Base-by-base conservation (phyloP, 352 stramenopile genomes). In the Pythium aquatile region DNA sequence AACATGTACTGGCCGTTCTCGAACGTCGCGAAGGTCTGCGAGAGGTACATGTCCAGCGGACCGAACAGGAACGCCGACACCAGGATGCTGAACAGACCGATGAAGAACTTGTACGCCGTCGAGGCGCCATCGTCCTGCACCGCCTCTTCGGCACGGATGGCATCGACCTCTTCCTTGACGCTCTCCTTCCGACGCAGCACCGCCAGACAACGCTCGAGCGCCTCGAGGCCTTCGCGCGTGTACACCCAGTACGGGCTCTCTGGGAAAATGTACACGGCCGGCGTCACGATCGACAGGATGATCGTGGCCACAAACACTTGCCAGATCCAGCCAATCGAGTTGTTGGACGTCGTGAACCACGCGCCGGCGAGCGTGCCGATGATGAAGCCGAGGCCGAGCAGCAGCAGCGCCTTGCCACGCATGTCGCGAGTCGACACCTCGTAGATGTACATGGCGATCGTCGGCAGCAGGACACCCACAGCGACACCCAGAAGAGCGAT, bases 191-290 rank as follows among this genome's bases (percentile, higher is more conserved):
- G 85, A 61, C 85, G 85, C 4, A 94, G 59, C 29, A 94, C 74
- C 32, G 80, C 74, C 46, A 94, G 51, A 20, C 81, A 90, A 26
- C 79, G 78, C 63, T 94, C 84, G 44, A 82, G 86, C 33, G 82
- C 82, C 49, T 94, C 85, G 20, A 89, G 55, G 5, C 85, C 85
- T 67, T 93, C 78, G 20, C 83, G 83, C 61, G 84, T 79, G 73
- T 91, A 88, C 13, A 94, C 81, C 85, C 85, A 94, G 68, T 90
- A 87, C n/a, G 85, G 85, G 48, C 80, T 91, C 59, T 94, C 85
- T 8, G 85, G 85, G 74, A 93, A 94, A 42, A 94, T 88, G 71
- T 94, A 91, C 8, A 94, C 81, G 0, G 79, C 78, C 3, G 85
- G 83, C 4, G 85, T 94, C 70, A 94, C 82, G 55, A 91, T 81